Evolutionary conservation across 208 protist species (phyloP), one percentile per base, ranked within the genome.

Genomic region (Wallacemonas sp.): DNA sequence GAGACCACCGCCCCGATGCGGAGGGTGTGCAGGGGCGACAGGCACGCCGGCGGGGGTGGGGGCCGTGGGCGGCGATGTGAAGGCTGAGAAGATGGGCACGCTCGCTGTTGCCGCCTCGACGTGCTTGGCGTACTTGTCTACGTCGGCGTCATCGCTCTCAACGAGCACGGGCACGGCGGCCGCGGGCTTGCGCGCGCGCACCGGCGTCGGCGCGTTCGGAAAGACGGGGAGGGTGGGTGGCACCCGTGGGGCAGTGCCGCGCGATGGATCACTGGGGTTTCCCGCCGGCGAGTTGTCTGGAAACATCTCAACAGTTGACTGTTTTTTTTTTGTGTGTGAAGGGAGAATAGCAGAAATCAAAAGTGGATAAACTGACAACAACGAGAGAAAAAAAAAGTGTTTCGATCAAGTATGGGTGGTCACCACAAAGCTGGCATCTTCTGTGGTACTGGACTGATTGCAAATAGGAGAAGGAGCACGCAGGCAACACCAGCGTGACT

Each of bases 121-220:
- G 1, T 59, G 52, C 52, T 36, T 42, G 11, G 31, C 52, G 20
- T 59, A 59, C 52, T 59, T 59, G 52, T 59, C 52, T 3, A 12
- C 20, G 31, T 59, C 52, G 11, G 26, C n/a, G 4, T 14, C 32
- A 23, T 59, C 52, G 29, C 28, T 28, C 22, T 59, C 52, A 2
- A 39, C 23, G 22, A 18, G 10, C 25, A 23, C 8, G 52, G 26
- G 49, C n/a, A 7, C n/a, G 4, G 49, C 49, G 0, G 25, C 26
- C 25, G 52, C 32, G n/a, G 26, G 8, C 18, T 8, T 59, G 14
- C 52, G 52, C 31, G 52, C 31, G 39, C 52, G 52, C 31, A 41
- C 31, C 5, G 52, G 31, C 12, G 52, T 36, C 12, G 52, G 32
- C 5, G 52, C 52, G 26, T 25, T 4, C 4, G 52, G 52, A 29